Percentiles rank a stretch among this genome's conserved stretches.
Evolutionary conservation across 495 filamentous ascomycete genomes (phyloP).

Genomic region (Aspergillus asperescens): DNA sequence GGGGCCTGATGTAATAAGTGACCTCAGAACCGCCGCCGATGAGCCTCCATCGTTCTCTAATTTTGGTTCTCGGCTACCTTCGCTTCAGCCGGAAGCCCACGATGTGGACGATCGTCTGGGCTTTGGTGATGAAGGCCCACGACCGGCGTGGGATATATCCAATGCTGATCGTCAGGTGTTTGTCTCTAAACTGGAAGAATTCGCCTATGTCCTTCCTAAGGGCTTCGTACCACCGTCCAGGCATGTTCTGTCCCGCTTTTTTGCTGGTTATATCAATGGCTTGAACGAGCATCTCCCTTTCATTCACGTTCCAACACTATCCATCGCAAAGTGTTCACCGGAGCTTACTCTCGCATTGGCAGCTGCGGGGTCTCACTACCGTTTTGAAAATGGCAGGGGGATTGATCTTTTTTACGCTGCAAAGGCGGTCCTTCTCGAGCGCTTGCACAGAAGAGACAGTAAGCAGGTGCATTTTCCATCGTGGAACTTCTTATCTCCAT

Average conservation of each 20-base stretch:
- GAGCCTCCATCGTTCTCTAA: conserved; percentile 53
- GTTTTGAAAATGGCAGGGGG: conserved; percentile 62
- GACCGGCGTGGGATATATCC: conserved; percentile 61
- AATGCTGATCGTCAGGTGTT: conserved; percentile 58
- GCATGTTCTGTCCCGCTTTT: conserved; percentile 43
- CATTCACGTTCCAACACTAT: conserved; percentile 46
- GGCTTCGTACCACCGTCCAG: conserved; percentile 56
- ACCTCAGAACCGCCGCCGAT: conserved; percentile 33
- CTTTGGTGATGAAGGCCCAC: conserved; percentile 40
- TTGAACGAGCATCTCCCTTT: conserved; percentile 48
- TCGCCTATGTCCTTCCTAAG: conserved; percentile 59
- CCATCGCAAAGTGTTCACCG: conserved; percentile 39
- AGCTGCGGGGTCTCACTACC: conserved; percentile 47
- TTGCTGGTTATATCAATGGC: conserved; percentile 47
- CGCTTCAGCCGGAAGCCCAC: conserved; percentile 58
- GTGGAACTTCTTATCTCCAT: conserved; percentile 42
- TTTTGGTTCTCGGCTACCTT: conserved; percentile 65
- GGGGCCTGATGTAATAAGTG: conserved; percentile 35
- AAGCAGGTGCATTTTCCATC: conserved; percentile 40
- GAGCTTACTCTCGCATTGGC: conserved; percentile 46
- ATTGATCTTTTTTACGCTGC: conserved; percentile 66
- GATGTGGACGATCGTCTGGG: conserved; percentile 51
- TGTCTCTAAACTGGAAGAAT: conserved; percentile 58
- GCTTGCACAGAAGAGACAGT: conserved; percentile 42
- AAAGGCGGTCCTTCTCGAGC: conserved; percentile 44